Evolutionary conservation across 2,329 filamentous ascomycete genomes (phyloP).

Genomic region (Talaromyces sp.): DNA sequence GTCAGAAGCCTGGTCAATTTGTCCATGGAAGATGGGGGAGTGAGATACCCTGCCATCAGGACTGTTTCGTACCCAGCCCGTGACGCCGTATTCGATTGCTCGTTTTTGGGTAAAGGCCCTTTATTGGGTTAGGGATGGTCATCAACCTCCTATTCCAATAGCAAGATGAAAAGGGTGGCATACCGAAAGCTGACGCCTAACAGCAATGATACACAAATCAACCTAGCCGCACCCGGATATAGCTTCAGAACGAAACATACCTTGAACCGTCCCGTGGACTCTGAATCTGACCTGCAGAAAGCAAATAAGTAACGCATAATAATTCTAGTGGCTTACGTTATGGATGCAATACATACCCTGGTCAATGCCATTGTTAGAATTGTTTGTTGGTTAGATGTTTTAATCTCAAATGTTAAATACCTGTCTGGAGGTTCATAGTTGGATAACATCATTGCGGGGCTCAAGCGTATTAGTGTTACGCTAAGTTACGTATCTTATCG

Average conservation of each 20-base stretch:
- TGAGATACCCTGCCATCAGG: constrained; percentile 41
- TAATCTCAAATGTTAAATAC: not conserved
- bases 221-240: no score
- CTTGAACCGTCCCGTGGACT: constrained; percentile 69
- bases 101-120: constrained; percentile 45
- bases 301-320: not conserved
- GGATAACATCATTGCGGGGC: constrained; percentile 1
- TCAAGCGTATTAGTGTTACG: not conserved
- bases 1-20: not conserved
- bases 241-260: constrained; percentile 39
- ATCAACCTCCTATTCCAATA: no score
- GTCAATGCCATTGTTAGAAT: constrained; percentile 10
- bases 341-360: not conserved
- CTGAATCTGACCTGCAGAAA: constrained; percentile 37
- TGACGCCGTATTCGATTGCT: constrained; percentile 44
- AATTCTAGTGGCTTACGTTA: no score
- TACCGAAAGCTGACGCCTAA: constrained; percentile 51
- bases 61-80: constrained; percentile 50
- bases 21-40: no score
- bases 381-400: not conserved
- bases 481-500: constrained; percentile 1
- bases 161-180: not conserved
- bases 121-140: not conserved
- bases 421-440: not conserved
- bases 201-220: not conserved